A percentile compares a stretch with the other conserved stretches of the same genome.
Conservation (phyloP, 2,329 filamentous ascomycete genomes). For the Ascochyta lentis region DNA sequence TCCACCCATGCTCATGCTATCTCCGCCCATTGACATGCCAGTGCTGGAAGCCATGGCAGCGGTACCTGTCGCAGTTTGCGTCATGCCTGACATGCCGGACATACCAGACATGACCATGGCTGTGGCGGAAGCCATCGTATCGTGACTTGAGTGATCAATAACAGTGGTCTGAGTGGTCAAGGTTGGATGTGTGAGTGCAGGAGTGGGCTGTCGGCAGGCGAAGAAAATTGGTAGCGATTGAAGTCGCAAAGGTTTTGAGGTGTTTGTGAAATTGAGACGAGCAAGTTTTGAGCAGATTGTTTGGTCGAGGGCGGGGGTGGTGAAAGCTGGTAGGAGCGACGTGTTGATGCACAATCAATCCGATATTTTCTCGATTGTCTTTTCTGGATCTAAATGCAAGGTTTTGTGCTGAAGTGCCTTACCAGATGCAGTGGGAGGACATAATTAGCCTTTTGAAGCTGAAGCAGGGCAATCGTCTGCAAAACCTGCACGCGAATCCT, state of each 20-base stretch:
- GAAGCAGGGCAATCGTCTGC: neutral
- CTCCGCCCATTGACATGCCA: conserved; percentile 25
- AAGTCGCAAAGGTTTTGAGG: neutral
- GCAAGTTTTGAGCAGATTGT: conserved; percentile 22
- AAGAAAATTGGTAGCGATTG: neutral
- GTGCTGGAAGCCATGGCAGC: conserved; percentile 31
- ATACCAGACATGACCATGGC: conserved; percentile 23
- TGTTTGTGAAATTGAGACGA: conserved; percentile 9
- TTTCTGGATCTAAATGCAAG: neutral
- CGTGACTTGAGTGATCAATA: conserved; percentile 21
- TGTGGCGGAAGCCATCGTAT: conserved; percentile 7
- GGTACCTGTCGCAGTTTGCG: conserved; percentile 25
- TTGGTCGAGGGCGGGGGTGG: neutral
- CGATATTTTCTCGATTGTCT: neutral
- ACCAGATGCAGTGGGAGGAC: neutral
- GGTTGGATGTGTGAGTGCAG: neutral
- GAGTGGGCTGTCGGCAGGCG: neutral
- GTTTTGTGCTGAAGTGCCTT: too few species aligned
- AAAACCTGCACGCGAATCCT: conserved; percentile 15
- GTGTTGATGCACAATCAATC: conserved; percentile 2
- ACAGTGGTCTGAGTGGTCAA: neutral
- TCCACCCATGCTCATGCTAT: conserved; percentile 33
- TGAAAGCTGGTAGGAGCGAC: conserved; percentile 11
- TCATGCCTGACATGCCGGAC: conserved; percentile 17
- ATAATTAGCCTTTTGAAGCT: neutral